Evolutionary conservation across 768 basidiomycete species (phyloP).

Genomic region (Aureoboletus auriporus): DNA sequence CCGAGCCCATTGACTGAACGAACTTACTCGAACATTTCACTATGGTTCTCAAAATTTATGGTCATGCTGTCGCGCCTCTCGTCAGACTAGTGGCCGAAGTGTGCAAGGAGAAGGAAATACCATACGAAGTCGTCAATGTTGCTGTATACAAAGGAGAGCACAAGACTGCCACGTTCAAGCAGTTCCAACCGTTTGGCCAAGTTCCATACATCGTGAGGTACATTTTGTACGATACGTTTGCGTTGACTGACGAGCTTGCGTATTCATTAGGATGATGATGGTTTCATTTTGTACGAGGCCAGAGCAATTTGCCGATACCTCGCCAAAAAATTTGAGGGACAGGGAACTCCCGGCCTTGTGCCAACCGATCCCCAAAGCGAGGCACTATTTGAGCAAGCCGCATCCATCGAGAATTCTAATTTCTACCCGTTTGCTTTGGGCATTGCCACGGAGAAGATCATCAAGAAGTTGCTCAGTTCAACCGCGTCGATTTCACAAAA

Average conservation of each 20-base stretch:
- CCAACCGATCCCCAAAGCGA: slow-evolving; percentile 11
- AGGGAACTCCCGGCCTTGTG: slow-evolving; percentile 19
- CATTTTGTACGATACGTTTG: not conserved
- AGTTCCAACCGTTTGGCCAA: slow-evolving; percentile 38
- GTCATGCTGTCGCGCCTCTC: slow-evolving; percentile 33
- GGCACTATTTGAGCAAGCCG: slow-evolving; percentile 21
- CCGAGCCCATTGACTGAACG: not conserved
- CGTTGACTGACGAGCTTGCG: not conserved
- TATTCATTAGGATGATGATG: slow-evolving; percentile 25
- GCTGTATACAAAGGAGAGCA: slow-evolving; percentile 33
- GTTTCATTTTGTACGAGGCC: slow-evolving; percentile 26
- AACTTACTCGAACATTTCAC: not conserved
- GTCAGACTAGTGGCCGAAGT: slow-evolving; percentile 38
- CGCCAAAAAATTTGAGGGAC: slow-evolving; percentile 21
- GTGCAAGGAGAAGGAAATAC: slow-evolving; percentile 36
- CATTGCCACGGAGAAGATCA: slow-evolving; percentile 45
- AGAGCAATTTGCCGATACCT: slow-evolving; percentile 32
- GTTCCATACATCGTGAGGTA: slow-evolving; percentile 30
- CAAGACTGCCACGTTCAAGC: slow-evolving; percentile 30
- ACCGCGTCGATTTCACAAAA: not conserved
- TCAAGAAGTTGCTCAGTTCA: slow-evolving; percentile 41
- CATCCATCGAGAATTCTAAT: slow-evolving; percentile 26
- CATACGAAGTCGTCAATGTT: slow-evolving; percentile 35
- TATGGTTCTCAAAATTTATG: slow-evolving; percentile 47
- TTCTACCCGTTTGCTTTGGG: slow-evolving; percentile 47